A percentile compares a stretch with the other conserved stretches of the same genome.
Conservation (phyloP, 768 basidiomycete genomes). For the Suillus subaureus region DNA sequence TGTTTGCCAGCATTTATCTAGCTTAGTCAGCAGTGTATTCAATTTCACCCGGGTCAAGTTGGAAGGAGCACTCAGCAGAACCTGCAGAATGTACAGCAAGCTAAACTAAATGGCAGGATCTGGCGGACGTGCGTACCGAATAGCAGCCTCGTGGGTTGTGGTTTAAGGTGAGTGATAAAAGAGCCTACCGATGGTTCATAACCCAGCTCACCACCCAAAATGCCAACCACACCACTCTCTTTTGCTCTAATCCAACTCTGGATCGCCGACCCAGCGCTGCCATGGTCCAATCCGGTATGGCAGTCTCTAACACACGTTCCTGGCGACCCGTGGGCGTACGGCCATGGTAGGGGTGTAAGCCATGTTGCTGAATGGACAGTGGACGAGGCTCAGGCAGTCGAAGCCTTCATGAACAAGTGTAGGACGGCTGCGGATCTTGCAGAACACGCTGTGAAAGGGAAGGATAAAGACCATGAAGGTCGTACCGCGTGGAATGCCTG, state of each 20-base stretch:
- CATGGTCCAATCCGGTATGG: background rate
- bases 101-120: too few species aligned
- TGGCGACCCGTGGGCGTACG: background rate
- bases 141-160: background rate
- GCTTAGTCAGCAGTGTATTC: conserved; percentile 21
- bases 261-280: background rate
- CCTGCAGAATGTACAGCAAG: too few species aligned
- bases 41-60: too few species aligned
- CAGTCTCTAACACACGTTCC: background rate
- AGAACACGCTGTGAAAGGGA: background rate
- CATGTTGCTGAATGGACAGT: background rate
- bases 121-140: background rate
- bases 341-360: background rate
- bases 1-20: conserved; percentile 24
- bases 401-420: background rate
- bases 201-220: background rate
- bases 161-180: too few species aligned
- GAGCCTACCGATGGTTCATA: background rate
- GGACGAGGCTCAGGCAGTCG: background rate
- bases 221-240: background rate
- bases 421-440: background rate
- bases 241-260: background rate
- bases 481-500: background rate
- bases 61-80: too few species aligned
- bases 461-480: background rate